Evolutionary conservation across 495 filamentous ascomycete genomes (phyloP), one percentile per base, ranked within the genome.

Genomic region (Pseudomonodictys pantanalensis): DNA sequence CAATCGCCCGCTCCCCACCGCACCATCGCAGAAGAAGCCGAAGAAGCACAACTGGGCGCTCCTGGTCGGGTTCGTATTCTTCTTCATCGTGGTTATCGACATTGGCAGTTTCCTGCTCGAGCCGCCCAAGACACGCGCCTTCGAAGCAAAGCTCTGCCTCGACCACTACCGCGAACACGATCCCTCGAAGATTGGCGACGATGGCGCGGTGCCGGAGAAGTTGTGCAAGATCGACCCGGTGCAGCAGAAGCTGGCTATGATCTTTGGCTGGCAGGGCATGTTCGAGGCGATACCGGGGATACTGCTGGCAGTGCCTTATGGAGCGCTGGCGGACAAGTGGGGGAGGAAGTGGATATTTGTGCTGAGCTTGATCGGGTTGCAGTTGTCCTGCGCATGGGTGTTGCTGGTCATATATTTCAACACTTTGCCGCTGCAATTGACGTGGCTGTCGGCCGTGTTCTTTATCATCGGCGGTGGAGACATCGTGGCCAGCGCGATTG

Each of bases 221-320:
- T 45, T 60, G 45, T 68, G 65, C 38, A 68, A 68, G 47, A 38
- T 51, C 11, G 46, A 64, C 46, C 30, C 26, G 23, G 41, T 68
- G 20, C 65, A 68, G 25, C 30, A 64, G 33, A 61, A 55, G 45
- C 28, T 64, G 51, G 60, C 65, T 0, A 57, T 54, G 35, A 47
- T 68, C 3, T 56, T 64, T 24, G 56, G 65, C 8, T 67, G 60
- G 65, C 60, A 64, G 56, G 60, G 55, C 8, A 33, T 55, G 44
- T 68, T 56, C 38, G 65, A 68, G 26, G 22, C 49, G n/a, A 61
- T 68, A 8, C 65, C 60, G 2, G 47, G 56, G n/a, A 60, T 68
- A 20, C 42, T 68, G 28, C 41, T 68, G 17, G 56, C 60, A 2
- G 48, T 68, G 20, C 65, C 65, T 29, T 61, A 41, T 30, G 60